These are phyloP conservation scores for Coccomyxa sp. DNA, from an alignment of 139 green algal species.

Conservation along the genomic window DNA sequence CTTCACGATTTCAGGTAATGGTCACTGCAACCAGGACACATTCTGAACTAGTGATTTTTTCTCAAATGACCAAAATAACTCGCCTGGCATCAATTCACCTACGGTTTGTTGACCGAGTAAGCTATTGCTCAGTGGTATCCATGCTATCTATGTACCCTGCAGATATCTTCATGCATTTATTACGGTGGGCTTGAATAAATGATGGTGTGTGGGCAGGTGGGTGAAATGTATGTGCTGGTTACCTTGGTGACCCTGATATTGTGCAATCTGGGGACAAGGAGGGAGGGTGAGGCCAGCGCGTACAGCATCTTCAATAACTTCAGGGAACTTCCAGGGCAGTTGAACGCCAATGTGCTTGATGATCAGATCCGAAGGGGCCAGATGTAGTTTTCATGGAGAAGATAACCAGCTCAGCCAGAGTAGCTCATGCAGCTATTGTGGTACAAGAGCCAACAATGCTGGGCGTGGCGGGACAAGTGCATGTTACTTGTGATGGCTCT, in stretches of 20 bases:
- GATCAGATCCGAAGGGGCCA: conserved; percentile 27
- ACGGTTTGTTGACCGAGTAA: neutral
- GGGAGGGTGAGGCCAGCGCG: conserved; percentile 32
- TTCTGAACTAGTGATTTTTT: too few species aligned
- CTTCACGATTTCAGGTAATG: conserved; percentile 11
- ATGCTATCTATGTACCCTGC: neutral
- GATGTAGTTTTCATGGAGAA: neutral
- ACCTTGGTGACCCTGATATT: conserved; percentile 41
- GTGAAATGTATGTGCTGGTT: conserved; percentile 16
- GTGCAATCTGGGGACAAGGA: conserved; percentile 40
- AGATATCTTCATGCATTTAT: neutral
- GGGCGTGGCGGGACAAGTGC: too few species aligned
- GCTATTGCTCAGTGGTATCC: neutral
- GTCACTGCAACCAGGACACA: neutral
- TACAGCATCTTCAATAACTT: conserved; percentile 54
- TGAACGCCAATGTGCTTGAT: conserved; percentile 50
- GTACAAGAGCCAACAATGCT: too few species aligned
- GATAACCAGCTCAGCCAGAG: too few species aligned
- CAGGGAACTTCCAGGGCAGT: conserved; percentile 37
- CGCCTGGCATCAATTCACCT: too few species aligned
- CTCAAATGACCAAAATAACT: too few species aligned
- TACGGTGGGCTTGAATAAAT: neutral
- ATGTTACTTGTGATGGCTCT: too few species aligned
- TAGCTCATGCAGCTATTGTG: too few species aligned
- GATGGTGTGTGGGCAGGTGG: neutral